phyloP scores from a whole-genome alignment of 176 grass and related monocot species.

The Rhynchospora pubera region DNA sequence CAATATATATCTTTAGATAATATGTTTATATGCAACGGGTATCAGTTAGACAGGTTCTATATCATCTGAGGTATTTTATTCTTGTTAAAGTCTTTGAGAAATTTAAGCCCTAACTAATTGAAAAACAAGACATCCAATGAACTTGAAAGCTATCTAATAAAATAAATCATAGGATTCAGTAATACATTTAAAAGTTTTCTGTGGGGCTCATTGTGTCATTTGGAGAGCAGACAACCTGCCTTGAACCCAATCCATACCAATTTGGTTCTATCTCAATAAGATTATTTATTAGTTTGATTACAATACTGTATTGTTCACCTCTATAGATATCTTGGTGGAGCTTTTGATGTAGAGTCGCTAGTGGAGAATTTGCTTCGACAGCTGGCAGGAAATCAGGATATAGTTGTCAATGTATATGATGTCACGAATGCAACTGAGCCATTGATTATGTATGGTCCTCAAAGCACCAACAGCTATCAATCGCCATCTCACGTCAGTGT shows the following conservation, averaged over 20 bases:
- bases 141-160: background rate
- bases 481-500: constrained; percentile 58
- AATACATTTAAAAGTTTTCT: background rate
- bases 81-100: background rate
- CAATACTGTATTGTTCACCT: background rate
- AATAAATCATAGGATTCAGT: background rate
- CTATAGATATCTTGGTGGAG: constrained; percentile 88
- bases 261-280: background rate
- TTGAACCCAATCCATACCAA: background rate
- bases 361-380: constrained; percentile 87
- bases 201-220: background rate
- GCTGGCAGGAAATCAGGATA: constrained; percentile 92
- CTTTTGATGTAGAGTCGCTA: constrained; percentile 86
- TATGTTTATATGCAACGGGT: background rate
- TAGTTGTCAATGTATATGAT: constrained; percentile 91
- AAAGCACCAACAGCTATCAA: constrained; percentile 33
- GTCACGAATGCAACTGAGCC: constrained; percentile 72
- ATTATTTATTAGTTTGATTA: constrained; percentile 2
- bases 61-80: background rate
- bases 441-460: constrained; percentile 78
- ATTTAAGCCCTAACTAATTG: background rate
- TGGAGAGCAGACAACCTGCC: background rate
- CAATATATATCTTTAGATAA: background rate
- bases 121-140: background rate
- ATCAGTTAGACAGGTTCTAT: background rate